Evolutionary conservation across 2,329 filamentous ascomycete species (phyloP).

Genomic region (Colletotrichum lindemuthianum): DNA sequence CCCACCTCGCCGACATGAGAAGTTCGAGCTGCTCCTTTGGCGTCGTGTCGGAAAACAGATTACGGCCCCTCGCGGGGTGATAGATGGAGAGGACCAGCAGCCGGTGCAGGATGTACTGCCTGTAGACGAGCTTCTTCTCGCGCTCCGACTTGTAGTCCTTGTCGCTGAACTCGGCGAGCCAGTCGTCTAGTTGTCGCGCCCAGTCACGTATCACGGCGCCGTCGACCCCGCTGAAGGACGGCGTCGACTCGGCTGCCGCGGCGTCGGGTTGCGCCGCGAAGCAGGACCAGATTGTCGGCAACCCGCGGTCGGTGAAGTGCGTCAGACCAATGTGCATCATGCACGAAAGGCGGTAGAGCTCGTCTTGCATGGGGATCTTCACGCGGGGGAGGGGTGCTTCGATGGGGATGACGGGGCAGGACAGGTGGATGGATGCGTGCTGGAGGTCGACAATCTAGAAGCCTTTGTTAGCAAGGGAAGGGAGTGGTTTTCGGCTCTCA

Average conservation of each 20-base stretch:
- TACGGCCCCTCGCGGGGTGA: constrained; percentile 51
- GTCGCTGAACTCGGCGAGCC: constrained; percentile 51
- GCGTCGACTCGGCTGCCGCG: constrained; percentile 36
- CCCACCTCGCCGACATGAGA: constrained; percentile 51
- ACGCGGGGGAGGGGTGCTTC: constrained; percentile 50
- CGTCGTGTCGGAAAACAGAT: constrained; percentile 50
- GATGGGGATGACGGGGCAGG: constrained; percentile 52
- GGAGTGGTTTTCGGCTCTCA: background rate
- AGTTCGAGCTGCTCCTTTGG: constrained; percentile 52
- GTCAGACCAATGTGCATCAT: constrained; percentile 57
- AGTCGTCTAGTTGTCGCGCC: constrained; percentile 53
- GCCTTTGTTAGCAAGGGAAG: background rate
- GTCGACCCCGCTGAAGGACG: constrained; percentile 50
- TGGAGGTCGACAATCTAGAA: constrained; percentile 55
- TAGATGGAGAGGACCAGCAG: constrained; percentile 55
- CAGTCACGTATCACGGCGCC: constrained; percentile 54
- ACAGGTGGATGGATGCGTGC: constrained; percentile 54
- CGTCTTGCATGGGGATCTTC: constrained; percentile 50
- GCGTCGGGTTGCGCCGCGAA: constrained; percentile 39
- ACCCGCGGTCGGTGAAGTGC: constrained; percentile 52
- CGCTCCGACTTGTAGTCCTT: constrained; percentile 44
- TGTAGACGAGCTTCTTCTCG: constrained; percentile 48
- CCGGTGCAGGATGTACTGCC: constrained; percentile 54
- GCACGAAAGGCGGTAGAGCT: constrained; percentile 52
- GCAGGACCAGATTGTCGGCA: constrained; percentile 56